phyloP scores from a whole-genome alignment of 176 grass and related monocot genomes.

The Avena sativa region DNA sequence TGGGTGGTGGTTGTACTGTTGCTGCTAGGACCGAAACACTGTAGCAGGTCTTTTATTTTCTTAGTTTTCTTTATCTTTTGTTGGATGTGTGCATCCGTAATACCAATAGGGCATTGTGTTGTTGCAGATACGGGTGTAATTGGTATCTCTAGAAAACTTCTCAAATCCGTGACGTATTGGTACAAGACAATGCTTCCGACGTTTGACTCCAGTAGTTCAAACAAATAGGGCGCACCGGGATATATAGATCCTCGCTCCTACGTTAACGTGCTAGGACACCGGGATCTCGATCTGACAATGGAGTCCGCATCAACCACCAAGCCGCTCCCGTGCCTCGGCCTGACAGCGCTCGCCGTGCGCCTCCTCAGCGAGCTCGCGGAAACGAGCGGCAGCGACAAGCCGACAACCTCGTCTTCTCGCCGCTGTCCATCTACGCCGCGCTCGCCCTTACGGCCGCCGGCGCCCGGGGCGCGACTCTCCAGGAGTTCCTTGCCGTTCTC shows the following conservation, averaged over 20 bases:
- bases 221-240: too few species aligned
- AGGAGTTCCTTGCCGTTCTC: conserved; percentile 38
- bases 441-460: conserved; percentile 23
- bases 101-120: too few species aligned
- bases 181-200: too few species aligned
- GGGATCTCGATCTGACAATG: not conserved
- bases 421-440: conserved; percentile 34
- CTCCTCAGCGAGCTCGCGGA: not conserved
- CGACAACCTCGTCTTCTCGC: conserved; percentile 47
- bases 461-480: not conserved
- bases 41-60: too few species aligned
- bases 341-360: not conserved
- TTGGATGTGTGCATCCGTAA: too few species aligned
- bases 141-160: too few species aligned
- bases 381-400: not conserved
- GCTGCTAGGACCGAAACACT: too few species aligned
- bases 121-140: too few species aligned
- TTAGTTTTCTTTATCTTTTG: too few species aligned
- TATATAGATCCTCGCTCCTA: not conserved
- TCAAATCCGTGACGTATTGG: too few species aligned
- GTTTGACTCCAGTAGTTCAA: too few species aligned
- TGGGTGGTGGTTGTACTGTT: too few species aligned
- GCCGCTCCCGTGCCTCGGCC: not conserved
- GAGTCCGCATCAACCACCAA: not conserved
- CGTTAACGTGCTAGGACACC: not conserved